Percentiles rank a stretch among this genome's conserved stretches.
Evolutionary conservation across 139 green algal genomes (phyloP).

Genomic region (Closterium sp.): DNA sequence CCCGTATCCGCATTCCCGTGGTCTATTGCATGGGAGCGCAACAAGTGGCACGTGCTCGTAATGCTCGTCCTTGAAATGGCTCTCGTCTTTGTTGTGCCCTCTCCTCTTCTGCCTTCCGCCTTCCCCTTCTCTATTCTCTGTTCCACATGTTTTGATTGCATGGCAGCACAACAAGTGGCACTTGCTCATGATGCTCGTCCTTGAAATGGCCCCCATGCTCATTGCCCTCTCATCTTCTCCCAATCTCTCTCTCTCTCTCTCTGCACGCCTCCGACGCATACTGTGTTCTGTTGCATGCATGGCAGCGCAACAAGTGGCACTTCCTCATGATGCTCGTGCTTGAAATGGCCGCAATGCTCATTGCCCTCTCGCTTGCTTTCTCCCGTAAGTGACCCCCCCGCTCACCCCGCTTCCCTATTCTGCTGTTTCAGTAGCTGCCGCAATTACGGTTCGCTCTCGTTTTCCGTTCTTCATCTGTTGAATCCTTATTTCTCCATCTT

Average conservation of each 20-base stretch:
- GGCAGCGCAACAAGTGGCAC: slow-evolving; percentile 70
- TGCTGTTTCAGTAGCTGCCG: no score
- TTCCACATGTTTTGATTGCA: neutral
- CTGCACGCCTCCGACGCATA: no score
- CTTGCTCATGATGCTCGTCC: neutral
- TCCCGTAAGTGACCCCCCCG: slow-evolving; percentile 32
- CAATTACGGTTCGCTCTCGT: no score
- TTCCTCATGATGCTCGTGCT: slow-evolving; percentile 87
- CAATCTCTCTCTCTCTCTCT: no score
- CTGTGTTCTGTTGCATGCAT: no score
- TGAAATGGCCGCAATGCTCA: slow-evolving; percentile 73
- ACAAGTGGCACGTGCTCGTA: neutral
- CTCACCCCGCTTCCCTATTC: no score
- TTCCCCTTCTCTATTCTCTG: neutral
- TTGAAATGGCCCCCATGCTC: neutral
- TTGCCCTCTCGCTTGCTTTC: slow-evolving; percentile 56
- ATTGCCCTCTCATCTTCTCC: neutral
- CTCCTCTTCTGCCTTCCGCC: neutral
- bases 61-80: neutral
- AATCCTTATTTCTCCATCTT: no score
- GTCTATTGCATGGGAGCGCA: neutral
- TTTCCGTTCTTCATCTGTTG: no score
- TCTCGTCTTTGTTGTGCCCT: neutral
- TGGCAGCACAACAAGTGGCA: neutral
- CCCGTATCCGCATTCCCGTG: no score